A percentile compares a stretch with the other conserved stretches of the same genome.
Evolutionary conservation across 768 basidiomycete genomes (phyloP).

Genomic region (Coprinopsis cinerea): DNA sequence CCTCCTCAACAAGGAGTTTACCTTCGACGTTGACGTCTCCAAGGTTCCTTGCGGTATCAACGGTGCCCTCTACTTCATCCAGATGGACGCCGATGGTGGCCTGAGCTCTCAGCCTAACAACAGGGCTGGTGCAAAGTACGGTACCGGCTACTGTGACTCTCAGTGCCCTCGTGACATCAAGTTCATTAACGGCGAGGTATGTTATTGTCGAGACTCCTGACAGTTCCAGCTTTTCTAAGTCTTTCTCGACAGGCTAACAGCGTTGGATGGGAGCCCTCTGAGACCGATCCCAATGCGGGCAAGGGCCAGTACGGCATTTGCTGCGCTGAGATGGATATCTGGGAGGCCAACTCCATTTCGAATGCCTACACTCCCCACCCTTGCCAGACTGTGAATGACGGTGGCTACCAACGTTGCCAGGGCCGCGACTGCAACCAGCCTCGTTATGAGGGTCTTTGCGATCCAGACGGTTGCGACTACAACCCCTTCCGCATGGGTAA

Average conservation of each 20-base stretch:
- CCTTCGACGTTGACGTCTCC: constrained; percentile 56
- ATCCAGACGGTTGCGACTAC: constrained; percentile 56
- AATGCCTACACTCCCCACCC: constrained; percentile 49
- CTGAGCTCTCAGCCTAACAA: constrained; percentile 13
- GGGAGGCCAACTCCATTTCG: constrained; percentile 50
- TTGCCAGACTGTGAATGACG: constrained; percentile 26
- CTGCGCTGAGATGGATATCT: constrained; percentile 46
- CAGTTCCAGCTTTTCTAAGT: not conserved
- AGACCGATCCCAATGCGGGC: constrained; percentile 21
- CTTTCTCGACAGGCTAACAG: not conserved
- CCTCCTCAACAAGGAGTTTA: constrained; percentile 52
- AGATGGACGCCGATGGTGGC: constrained; percentile 31
- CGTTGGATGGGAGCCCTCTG: constrained; percentile 21
- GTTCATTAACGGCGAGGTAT: constrained; percentile 17
- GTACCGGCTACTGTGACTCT: constrained; percentile 21
- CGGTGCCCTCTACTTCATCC: constrained; percentile 52
- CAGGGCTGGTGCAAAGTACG: constrained; percentile 20
- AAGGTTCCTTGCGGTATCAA: constrained; percentile 55
- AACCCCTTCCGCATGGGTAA: constrained; percentile 55
- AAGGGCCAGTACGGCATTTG: constrained; percentile 20
- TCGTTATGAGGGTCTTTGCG: constrained; percentile 42
- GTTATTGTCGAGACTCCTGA: not conserved
- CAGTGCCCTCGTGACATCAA: constrained; percentile 20
- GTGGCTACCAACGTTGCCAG: constrained; percentile 34
- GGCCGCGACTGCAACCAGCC: constrained; percentile 39